Evolutionary conservation across 2,329 filamentous ascomycete genomes (phyloP), one percentile per base, ranked within the genome.

Genomic region (Chaetomium sp.): DNA sequence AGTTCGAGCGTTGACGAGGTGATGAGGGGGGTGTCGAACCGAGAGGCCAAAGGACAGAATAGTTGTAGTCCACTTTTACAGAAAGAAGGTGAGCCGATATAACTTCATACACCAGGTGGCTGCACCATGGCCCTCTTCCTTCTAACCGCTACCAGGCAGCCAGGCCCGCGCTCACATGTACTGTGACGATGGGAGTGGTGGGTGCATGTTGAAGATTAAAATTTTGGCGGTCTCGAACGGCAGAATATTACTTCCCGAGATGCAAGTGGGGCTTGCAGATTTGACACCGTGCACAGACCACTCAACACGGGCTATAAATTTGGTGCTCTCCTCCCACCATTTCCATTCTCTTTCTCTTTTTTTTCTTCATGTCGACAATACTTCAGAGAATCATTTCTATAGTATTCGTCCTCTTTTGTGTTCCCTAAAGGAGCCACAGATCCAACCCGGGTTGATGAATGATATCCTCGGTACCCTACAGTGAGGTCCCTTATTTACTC

Each of bases 331-430:
- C 67, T 62, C 63, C 66, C 61, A 7, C 38, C 46, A 58, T 70
- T 74, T 72, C 55, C 27, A 45, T 60, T 68, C 64, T 66, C 68
- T 67, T 74, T 67, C 68, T 70, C 64, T 68, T 71, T 76, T 76
- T 76, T 73, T 77, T 81, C 73, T 72, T 78, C 71, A 80, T 74
- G 78, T 79, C 79, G 79, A 82, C 78, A 80, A 81, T 81, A 81
- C 77, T 79, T 79, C 73, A 81, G 75, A 90, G 88, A 91, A 92
- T 92, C 89, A 89, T 89, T 95, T 95, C 88, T 95, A 91, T 91
- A 96, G 90, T 91, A 86, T 81, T 89, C 85, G 85, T 91, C 87
- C 81, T 80, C 81, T 85, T 89, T 88, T 94, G 87, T 89, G 85
- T 87, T 92, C 83, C 84, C 84, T 81, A 91, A 82, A 87, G 80